phyloP scores from a whole-genome alignment of 2,329 filamentous ascomycete genomes.

The Epichloe brachyelytri region DNA sequence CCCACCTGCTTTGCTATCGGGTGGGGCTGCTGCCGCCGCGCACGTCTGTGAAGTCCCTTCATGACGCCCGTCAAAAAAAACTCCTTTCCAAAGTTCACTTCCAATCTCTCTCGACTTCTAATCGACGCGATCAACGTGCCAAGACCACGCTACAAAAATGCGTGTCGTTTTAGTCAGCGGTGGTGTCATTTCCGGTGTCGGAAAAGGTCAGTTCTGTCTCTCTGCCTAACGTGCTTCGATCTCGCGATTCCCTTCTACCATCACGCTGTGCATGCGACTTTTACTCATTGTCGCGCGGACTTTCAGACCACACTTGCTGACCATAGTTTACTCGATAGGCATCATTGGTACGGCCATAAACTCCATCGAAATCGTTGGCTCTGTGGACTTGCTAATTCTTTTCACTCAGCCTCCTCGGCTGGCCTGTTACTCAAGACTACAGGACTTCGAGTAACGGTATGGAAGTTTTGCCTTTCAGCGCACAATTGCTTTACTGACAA shows the following conservation, averaged over 20 bases:
- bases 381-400: background rate
- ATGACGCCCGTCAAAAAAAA: background rate
- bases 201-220: conserved; percentile 34
- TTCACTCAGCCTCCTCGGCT: conserved; percentile 47
- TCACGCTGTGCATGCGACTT: background rate
- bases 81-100: background rate
- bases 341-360: conserved; percentile 4
- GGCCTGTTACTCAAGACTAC: conserved; percentile 35
- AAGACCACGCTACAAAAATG: conserved; percentile 9
- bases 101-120: background rate
- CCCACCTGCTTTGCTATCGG: background rate
- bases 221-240: background rate
- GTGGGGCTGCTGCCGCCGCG: background rate
- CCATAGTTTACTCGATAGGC: background rate
- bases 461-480: background rate
- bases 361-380: background rate
- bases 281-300: background rate
- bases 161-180: conserved; percentile 17
- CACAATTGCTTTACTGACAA: background rate
- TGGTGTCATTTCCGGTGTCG: conserved; percentile 45
- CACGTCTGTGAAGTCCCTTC: background rate
- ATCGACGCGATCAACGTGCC: background rate
- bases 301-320: background rate
- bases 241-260: background rate
- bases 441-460: conserved; percentile 14